phyloP scores from a whole-genome alignment of 2,329 filamentous ascomycete genomes.

The Fusarium newnesense region DNA sequence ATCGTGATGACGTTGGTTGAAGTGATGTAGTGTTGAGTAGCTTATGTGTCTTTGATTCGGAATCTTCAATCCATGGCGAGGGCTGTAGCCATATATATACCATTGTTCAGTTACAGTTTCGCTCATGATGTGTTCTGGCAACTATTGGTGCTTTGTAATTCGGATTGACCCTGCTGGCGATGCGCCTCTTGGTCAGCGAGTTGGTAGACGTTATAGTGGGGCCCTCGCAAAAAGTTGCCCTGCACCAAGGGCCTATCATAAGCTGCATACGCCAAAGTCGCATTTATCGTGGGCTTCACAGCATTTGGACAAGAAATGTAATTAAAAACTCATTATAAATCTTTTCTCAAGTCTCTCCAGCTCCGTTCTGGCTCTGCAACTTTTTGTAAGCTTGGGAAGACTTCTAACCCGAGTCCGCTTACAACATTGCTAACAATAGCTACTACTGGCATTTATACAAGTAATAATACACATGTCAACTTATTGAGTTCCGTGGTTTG shows the following conservation, averaged over 20 bases:
- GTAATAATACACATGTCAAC: too few species aligned
- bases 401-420: not conserved
- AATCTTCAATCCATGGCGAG: rapidly evolving
- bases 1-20: not conserved
- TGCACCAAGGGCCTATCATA: rapidly evolving
- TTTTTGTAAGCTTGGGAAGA: not conserved
- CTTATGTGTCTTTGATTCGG: not conserved
- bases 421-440: too few species aligned
- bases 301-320: not conserved
- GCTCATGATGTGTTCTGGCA: not conserved
- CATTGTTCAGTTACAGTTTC: not conserved
- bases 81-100: not conserved
- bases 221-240: slow-evolving; percentile 22
- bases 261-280: too few species aligned
- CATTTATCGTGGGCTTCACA: rapidly evolving
- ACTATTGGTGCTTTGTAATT: slow-evolving; percentile 15
- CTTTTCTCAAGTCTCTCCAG: too few species aligned
- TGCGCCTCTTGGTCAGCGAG: not conserved
- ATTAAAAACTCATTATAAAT: not conserved
- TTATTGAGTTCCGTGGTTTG: too few species aligned
- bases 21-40: not conserved
- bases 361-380: rapidly evolving
- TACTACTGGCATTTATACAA: too few species aligned
- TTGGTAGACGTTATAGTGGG: not conserved
- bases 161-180: not conserved